A percentile compares a stretch with the other conserved stretches of the same genome.
phyloP scores from a whole-genome alignment of 495 filamentous ascomycete species.

The Pyrenula aspistea region DNA sequence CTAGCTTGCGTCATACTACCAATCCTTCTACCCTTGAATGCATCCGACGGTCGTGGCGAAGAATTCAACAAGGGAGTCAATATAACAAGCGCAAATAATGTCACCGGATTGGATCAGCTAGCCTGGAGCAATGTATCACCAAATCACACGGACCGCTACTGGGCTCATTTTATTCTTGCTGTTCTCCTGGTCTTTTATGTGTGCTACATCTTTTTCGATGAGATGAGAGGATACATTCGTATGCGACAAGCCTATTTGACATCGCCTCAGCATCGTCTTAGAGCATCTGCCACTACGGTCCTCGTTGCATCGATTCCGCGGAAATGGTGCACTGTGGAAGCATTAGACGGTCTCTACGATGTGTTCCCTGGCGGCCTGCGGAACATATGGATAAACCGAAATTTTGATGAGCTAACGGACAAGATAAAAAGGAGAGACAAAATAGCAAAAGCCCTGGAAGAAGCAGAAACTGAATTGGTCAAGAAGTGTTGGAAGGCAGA shows the following conservation, averaged over 20 bases:
- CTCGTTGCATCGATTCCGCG: constrained; percentile 80
- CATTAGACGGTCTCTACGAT: constrained; percentile 77
- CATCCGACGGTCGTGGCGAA: constrained; percentile 53
- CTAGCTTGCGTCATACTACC: constrained; percentile 70
- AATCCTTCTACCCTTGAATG: constrained; percentile 77
- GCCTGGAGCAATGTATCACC: constrained; percentile 87
- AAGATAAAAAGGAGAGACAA: constrained; percentile 70
- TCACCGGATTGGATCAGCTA: constrained; percentile 64
- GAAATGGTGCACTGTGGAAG: constrained; percentile 76
- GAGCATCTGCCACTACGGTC: constrained; percentile 93
- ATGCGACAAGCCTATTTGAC: constrained; percentile 89
- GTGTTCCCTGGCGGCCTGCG: constrained; percentile 92
- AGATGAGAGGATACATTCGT: constrained; percentile 84
- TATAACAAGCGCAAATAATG: constrained; percentile 25
- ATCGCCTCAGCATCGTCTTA: constrained; percentile 86
- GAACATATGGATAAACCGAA: constrained; percentile 94
- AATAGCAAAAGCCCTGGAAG: constrained; percentile 63
- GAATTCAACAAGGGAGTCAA: constrained; percentile 30
- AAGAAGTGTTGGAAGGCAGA: constrained; percentile 65
- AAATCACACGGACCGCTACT: constrained; percentile 60
- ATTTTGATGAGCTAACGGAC: constrained; percentile 74
- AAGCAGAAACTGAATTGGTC: constrained; percentile 76
- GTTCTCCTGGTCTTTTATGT: constrained; percentile 71
- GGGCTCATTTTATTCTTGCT: constrained; percentile 80
- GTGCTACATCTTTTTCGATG: constrained; percentile 77